Conservation (phyloP, 352 stramenopile genomes). For the Phytophthora ramorum region DNA sequence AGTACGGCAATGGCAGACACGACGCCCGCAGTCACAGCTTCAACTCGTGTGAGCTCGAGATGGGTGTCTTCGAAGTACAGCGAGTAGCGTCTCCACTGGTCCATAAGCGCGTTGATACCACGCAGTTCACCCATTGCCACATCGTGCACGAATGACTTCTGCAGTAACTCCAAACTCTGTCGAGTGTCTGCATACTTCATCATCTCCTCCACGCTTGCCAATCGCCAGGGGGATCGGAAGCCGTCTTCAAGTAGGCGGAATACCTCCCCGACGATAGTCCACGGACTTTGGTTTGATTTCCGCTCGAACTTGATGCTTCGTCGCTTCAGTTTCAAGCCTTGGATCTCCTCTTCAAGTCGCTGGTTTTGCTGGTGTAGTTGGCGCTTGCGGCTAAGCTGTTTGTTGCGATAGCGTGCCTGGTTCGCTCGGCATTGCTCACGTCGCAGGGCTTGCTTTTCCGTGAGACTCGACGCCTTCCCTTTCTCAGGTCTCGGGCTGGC, state of each 20-base stretch:
- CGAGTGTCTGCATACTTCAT: constrained; percentile 14
- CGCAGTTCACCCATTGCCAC: constrained; percentile 18
- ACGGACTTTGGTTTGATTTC: constrained; percentile 22
- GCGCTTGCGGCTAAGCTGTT: constrained; percentile 13
- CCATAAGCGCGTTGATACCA: constrained; percentile 20
- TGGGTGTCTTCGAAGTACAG: constrained; percentile 22
- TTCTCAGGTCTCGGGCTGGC: constrained; percentile 13
- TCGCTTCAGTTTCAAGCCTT: constrained; percentile 11
- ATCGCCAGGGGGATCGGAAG: constrained; percentile 20
- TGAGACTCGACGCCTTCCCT: constrained; percentile 6
- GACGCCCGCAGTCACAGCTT: constrained; percentile 8
- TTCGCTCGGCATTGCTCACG: constrained; percentile 28
- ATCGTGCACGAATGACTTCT: constrained; percentile 15
- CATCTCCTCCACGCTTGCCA: constrained; percentile 17
- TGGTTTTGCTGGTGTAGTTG: constrained; percentile 15
- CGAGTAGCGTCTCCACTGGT: constrained; percentile 30
- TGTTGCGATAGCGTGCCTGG: constrained; percentile 33
- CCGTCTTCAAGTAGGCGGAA: constrained; percentile 22
- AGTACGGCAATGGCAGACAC: constrained; percentile 13
- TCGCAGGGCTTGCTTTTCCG: constrained; percentile 21
- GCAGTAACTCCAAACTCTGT: constrained; percentile 5
- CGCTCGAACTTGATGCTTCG: constrained; percentile 6
- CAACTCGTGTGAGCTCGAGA: constrained; percentile 17
- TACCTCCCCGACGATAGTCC: constrained; percentile 23
- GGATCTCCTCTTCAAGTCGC: constrained; percentile 23